A percentile compares a stretch with the other conserved stretches of the same genome.
These are phyloP conservation scores for Symbiotaphrina buchneri DNA, from an alignment of 495 filamentous ascomycete genomes.

Conservation along the genomic window DNA sequence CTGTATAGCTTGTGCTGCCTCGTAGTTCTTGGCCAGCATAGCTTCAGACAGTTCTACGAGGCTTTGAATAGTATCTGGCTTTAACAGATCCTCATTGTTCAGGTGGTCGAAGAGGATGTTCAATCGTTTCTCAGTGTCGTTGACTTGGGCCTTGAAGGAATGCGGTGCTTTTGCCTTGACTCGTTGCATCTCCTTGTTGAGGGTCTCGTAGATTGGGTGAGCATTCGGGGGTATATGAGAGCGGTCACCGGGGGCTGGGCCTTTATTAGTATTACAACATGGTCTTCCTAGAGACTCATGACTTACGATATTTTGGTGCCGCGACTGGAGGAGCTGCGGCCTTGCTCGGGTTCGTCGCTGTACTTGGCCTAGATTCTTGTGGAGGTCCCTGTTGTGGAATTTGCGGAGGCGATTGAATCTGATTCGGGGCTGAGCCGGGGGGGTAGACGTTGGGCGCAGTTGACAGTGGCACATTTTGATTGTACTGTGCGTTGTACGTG, in stretches of 20 bases:
- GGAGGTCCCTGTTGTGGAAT: conserved; percentile 1
- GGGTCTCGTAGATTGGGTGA: conserved; percentile 55
- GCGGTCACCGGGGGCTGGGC: conserved; percentile 57
- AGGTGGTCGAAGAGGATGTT: conserved; percentile 86
- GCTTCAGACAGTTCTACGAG: conserved; percentile 44
- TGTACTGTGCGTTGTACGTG: conserved; percentile 8
- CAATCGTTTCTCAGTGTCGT: conserved; percentile 79
- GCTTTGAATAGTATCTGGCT: conserved; percentile 53
- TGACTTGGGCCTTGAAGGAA: conserved; percentile 63
- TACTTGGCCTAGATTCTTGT: conserved; percentile 24
- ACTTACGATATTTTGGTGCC: conserved; percentile 51
- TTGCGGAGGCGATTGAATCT: conserved; percentile 11
- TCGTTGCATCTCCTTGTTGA: conserved; percentile 66
- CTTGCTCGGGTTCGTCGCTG: conserved; percentile 20
- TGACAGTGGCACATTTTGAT: conserved; percentile 23
- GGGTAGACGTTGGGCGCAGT: conserved; percentile 13
- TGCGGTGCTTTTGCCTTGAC: conserved; percentile 63
- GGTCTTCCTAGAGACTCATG: conserved; percentile 5
- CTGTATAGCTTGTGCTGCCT: conserved; percentile 52
- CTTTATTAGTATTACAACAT: conserved; percentile 1
- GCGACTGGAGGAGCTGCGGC: conserved; percentile 18
- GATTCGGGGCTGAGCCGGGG: conserved; percentile 14
- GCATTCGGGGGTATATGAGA: conserved; percentile 67
- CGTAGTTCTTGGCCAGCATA: conserved; percentile 49
- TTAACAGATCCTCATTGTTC: conserved; percentile 82